These are phyloP conservation scores for Cryphonectria japonica DNA, from an alignment of 2,329 filamentous ascomycete species.

Conservation along the genomic window DNA sequence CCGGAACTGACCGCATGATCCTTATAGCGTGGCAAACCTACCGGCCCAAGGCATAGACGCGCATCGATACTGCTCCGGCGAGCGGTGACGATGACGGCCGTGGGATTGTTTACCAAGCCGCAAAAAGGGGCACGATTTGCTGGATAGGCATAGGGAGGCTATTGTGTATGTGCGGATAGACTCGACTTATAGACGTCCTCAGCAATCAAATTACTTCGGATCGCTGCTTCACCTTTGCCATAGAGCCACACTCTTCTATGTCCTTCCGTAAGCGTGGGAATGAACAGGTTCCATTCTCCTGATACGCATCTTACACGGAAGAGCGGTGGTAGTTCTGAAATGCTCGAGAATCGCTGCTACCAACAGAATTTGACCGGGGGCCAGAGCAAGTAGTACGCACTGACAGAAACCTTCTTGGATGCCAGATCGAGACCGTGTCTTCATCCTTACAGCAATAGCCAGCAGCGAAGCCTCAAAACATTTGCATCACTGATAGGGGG, in stretches of 20 bases:
- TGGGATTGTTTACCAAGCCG: conserved; percentile 13
- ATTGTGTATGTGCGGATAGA: conserved; percentile 27
- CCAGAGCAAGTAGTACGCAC: not conserved
- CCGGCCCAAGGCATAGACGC: conserved; percentile 48
- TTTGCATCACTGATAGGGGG: not conserved
- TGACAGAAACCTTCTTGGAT: not conserved
- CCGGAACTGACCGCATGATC: conserved; percentile 29
- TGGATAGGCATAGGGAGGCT: conserved; percentile 12
- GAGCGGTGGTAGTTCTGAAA: not conserved
- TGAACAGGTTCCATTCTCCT: not conserved
- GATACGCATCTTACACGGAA: not conserved
- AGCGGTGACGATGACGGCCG: not conserved
- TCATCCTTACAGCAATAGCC: not conserved
- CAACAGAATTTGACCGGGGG: not conserved
- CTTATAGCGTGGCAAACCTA: conserved; percentile 54
- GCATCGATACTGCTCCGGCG: not conserved
- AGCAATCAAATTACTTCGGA: conserved; percentile 28
- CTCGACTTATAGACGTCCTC: conserved; percentile 30
- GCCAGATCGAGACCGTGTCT: not conserved
- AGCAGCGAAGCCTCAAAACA: not conserved
- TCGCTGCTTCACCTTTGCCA: not conserved
- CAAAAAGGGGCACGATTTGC: conserved; percentile 27
- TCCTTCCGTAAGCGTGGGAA: not conserved
- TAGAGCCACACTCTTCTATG: not conserved
- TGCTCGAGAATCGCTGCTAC: not conserved